phyloP scores from a whole-genome alignment of 306 rosid genomes.

The Corylus americana region DNA sequence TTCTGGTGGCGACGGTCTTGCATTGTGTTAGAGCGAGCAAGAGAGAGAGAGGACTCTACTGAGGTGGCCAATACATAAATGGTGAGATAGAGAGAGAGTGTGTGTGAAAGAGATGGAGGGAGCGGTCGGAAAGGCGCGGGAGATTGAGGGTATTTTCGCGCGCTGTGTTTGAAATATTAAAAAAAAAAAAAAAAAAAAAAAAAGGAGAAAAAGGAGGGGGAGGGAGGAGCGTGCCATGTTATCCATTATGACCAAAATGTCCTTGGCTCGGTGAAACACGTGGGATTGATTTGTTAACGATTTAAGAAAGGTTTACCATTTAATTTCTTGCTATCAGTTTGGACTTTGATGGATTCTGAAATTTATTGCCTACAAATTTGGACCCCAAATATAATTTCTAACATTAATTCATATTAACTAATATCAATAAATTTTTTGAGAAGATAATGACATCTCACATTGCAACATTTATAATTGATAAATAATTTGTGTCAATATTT shows the following conservation, averaged over 20 bases:
- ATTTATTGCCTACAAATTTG: too few relatives aligned
- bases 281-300: too few relatives aligned
- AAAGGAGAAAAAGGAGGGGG: neutral
- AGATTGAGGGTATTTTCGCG: slow-evolving; percentile 50
- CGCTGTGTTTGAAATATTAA: slow-evolving; percentile 39
- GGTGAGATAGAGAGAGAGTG: neutral
- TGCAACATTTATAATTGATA: too few relatives aligned
- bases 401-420: too few relatives aligned
- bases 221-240: slow-evolving; percentile 11
- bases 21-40: slow-evolving; percentile 28
- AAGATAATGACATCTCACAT: too few relatives aligned
- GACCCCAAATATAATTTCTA: too few relatives aligned
- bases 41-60: neutral
- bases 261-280: neutral
- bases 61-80: slow-evolving; percentile 4
- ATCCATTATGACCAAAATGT: neutral
- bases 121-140: slow-evolving; percentile 39
- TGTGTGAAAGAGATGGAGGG: slow-evolving; percentile 3
- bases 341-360: too few relatives aligned
- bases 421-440: too few relatives aligned
- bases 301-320: too few relatives aligned
- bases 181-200: neutral
- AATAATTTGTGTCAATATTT: too few relatives aligned
- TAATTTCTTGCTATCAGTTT: too few relatives aligned
- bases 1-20: slow-evolving; percentile 37